phyloP scores from a whole-genome alignment of 2,329 filamentous ascomycete species.

The Pseudogymnoascus sp. region DNA sequence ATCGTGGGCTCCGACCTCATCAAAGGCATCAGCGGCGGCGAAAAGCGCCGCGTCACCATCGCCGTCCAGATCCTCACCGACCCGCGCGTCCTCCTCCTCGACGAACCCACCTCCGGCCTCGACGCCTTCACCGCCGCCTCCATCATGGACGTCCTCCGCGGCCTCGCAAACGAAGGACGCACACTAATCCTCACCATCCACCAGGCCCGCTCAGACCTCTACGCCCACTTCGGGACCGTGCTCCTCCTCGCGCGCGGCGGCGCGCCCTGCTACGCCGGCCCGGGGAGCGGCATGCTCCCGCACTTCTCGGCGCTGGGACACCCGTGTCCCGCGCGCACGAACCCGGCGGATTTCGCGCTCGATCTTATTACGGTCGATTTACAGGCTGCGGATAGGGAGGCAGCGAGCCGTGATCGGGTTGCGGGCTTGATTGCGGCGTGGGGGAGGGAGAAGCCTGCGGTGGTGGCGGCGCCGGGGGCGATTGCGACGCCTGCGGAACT shows the following conservation, averaged over 20 bases:
- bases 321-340: constrained; percentile 60
- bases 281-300: constrained; percentile 52
- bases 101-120: constrained; percentile 68
- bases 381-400: constrained; percentile 55
- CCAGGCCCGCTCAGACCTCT: constrained; percentile 66
- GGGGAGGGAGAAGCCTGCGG: constrained; percentile 27
- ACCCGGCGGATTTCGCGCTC: constrained; percentile 70
- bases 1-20: constrained; percentile 63
- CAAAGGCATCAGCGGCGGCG: constrained; percentile 73
- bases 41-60: constrained; percentile 70
- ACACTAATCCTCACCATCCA: constrained; percentile 73
- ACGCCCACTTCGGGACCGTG: constrained; percentile 62
- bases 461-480: constrained; percentile 15
- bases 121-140: constrained; percentile 73
- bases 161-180: constrained; percentile 63
- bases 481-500: constrained; percentile 61
- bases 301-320: constrained; percentile 56
- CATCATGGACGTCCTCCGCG: constrained; percentile 65
- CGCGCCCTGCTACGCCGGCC: constrained; percentile 58
- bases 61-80: constrained; percentile 71
- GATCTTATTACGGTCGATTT: constrained; percentile 71
- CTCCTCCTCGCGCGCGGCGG: constrained; percentile 64
- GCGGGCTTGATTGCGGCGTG: constrained; percentile 52
- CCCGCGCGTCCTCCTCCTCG: constrained; percentile 62
- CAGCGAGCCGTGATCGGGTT: constrained; percentile 54